Evolutionary conservation across 2,329 filamentous ascomycete genomes (phyloP), one percentile per base, ranked within the genome.

Genomic region (Elsinoe batatas): DNA sequence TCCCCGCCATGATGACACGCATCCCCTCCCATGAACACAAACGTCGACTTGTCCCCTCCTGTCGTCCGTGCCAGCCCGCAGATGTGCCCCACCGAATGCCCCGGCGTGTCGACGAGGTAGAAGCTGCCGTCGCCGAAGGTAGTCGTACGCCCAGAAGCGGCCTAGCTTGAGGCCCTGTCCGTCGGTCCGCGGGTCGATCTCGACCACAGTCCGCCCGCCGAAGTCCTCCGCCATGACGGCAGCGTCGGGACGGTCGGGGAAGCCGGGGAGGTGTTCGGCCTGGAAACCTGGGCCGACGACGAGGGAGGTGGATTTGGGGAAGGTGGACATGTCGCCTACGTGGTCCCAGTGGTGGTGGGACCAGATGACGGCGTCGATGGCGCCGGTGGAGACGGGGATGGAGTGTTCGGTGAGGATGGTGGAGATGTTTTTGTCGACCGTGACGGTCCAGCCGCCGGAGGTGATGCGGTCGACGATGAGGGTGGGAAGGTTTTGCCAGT

Each of bases 61-160:
- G 65, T 61, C 0, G 71, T 74, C 6, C 77, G 67, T 1, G 75
- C 77, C 0, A 81, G 67, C 3, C 69, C 78, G 56, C 71, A 73
- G n/a, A 78, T 66, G 61, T 79, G 77, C 1, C 75, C 76, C 10
- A 76, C 64, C 0, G 73, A 71, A 61, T 81, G 78, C 1, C 79
- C 79, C 0, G 78, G 77, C 2, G 73, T 72, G 59, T 78, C 68
- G 26, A 82, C 68, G 1, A 82, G 68, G 61, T 80, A 81, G 59
- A 83, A 79, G 18, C 68, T 73, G 0, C 78, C 79, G 61, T 82
- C 79, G 2, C 73, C 73, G 56, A 80, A 82, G 61, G 61, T 74
- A 81, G 62, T 82, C 79, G 22, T 69, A 65, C 1, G 76, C 76
- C 32, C 68, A 61, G 61, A 77, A 78, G 7, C 69, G 62, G 1